Evolutionary conservation across 352 stramenopile species (phyloP), one percentile per base, ranked within the genome.

Genomic region (Peronospora destructor): DNA sequence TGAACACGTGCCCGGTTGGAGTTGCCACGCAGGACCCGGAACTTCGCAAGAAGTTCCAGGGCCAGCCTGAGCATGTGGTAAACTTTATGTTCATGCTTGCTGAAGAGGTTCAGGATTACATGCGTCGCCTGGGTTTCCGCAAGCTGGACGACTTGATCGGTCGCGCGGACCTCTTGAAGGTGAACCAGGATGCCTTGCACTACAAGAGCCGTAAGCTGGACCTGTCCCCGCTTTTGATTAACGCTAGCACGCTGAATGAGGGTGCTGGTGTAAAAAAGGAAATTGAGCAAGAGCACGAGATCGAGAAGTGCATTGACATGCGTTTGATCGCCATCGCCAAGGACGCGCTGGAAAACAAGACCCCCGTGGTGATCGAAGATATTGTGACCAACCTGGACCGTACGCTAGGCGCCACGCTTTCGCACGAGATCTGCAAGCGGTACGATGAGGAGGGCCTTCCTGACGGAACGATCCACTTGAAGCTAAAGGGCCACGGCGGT

Each of bases 1-100:
- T 98, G 57, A 98, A 98, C 71, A 98, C 94, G 9, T 98, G 95
- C 67, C 95, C 95, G 19, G 95, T 98, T n/a, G 95, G 95, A 48
- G 91, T 98, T 59, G 95, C 95, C n/a, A 98, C 95, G 4, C 95
- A 98, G 72, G 93, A 98, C 53, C 81, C 91, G 59, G 90, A 98
- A 59, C 75, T 98, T 14, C 78, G 93, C 38, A 91, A 91, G 55
- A 98, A 98, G 62, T 98, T 98, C 66, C 74, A 81, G 41, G 95
- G 95, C 29, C 79, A 97, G 68, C 95, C 94, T 30, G 92, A 98
- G 64, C 92, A 98, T 61, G 95, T 98, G 13, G 82, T 98, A 39
- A 98, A 98, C 68, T 98, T 97, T 68, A 97, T 98, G 64, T 97
- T 95, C 43, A 74, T 98, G 59, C 72, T 98, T 37, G 94, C 92